These are phyloP conservation scores for Penicillium nucicola DNA, from an alignment of 495 filamentous ascomycete species.

Conservation along the genomic window DNA sequence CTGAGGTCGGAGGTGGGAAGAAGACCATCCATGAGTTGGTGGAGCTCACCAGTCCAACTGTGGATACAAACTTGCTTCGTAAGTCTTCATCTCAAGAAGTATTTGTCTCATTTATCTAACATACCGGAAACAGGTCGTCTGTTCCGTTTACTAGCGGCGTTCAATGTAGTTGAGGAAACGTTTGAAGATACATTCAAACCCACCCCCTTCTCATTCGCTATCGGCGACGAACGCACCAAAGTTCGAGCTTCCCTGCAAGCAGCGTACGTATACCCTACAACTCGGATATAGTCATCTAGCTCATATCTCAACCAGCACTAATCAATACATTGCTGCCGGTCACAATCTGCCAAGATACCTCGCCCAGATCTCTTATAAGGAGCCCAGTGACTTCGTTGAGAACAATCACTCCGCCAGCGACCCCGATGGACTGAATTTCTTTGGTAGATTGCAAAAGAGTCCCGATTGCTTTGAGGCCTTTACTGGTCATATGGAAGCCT, in stretches of 20 bases:
- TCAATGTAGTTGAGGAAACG: constrained; percentile 35
- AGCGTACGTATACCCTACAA: constrained; percentile 21
- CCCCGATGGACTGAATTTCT: constrained; percentile 33
- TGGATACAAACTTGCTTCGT: constrained; percentile 27
- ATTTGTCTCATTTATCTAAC: background rate
- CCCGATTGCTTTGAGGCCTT: constrained; percentile 34
- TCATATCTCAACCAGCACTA: constrained; percentile 9
- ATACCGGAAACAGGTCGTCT: constrained; percentile 28
- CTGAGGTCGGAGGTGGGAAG: constrained; percentile 20
- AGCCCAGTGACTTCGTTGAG: constrained; percentile 27
- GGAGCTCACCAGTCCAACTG: constrained; percentile 10
- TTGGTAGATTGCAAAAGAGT: constrained; percentile 23
- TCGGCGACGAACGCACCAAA: constrained; percentile 33
- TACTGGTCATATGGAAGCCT: constrained; percentile 38
- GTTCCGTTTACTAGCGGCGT: constrained; percentile 38
- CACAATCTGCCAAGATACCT: constrained; percentile 35
- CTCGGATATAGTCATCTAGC: background rate
- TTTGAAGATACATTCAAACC: constrained; percentile 30
- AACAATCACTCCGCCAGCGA: constrained; percentile 32
- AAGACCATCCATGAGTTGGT: constrained; percentile 22
- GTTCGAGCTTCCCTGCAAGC: constrained; percentile 33
- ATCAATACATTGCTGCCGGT: constrained; percentile 22
- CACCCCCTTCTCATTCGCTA: constrained; percentile 33
- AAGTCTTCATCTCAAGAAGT: background rate
- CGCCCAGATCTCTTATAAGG: constrained; percentile 32